Base-by-base conservation (phyloP, 1,284 basidiomycete genomes). In the Gomphus sp. region DNA sequence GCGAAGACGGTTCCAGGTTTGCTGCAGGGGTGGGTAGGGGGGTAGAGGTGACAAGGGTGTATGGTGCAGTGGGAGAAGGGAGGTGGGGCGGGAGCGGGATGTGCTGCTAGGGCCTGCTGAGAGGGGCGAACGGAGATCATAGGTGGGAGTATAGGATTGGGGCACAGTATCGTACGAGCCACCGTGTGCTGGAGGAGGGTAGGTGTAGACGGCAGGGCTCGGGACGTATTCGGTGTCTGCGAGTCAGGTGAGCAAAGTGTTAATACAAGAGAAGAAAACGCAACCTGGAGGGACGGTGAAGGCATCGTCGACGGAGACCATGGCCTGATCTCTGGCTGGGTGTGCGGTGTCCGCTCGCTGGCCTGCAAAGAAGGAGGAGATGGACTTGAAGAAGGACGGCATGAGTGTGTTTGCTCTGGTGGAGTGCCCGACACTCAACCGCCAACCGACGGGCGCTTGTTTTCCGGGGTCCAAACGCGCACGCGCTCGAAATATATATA, bases 1-100 rank as follows among this genome's bases (percentile, higher is more conserved):
- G 61, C 85, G 84, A 54, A 96, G 77, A 36, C 92, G 85, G 64
- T 80, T 77, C 88, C 92, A 94, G 0, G 92, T 92, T 58, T 80
- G 79, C 25, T 80, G 73, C 25, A 94, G 74, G 28, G 91, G 84
- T 3, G 92, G 90, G 69, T 91, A 92, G 37, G 75, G 68, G 1
- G 76, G 71, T 74, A 80, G 60, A 70, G 73, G 63, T 67, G 72
- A 68, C 33, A 64, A 58, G 6, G 68, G 67, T 70, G 76, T 48
- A 62, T 69, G 67, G 64, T 89, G 85, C 36, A 84, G 76, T 49
- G 88, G 88, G 52, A 91, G 77, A 36, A 89, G 70, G n/a, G 83
- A 79, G 8, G 74, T 66, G 49, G 77, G 78, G 56, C 79, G 77
- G 55, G 82, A 77, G 58, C 74, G 71, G 36, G 75, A 72, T 39